Base-by-base conservation (phyloP, 331 rosid genomes). In the Arachis monticola region DNA sequence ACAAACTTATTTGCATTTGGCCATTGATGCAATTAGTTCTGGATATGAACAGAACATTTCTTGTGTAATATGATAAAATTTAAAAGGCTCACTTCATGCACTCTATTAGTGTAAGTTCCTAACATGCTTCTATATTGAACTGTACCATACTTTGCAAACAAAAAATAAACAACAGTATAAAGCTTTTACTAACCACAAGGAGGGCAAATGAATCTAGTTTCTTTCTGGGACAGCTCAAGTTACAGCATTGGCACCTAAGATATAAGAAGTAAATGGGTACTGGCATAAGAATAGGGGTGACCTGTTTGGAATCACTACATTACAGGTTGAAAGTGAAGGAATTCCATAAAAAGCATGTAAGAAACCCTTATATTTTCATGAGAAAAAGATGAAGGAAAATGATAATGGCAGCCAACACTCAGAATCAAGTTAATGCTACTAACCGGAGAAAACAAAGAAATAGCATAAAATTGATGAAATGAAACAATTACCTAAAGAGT, bases 221-320 rank as follows among this genome's bases (percentile, higher is more conserved):
- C 56, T 80, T 67, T 63, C 57, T 10, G 22, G 57, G 56, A 38
- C 59, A 73, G 77, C 80, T 77, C 45, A 56, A 50, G 10, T 22
- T 73, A 45, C 38, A 82, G 69, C 27, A 46, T 31, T 31, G 8
- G 46, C 75, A 35, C 38, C 2, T 35, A 35, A 35, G 38, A 35
- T 35, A 53, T n/a, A 50, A 42, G 31, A 64, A 67, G 73, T 58
- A 22, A n/a, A n/a, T n/a, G n/a, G n/a, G n/a, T n/a, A n/a, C n/a
- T n/a, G n/a, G n/a, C n/a, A n/a, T n/a, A n/a, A n/a, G n/a, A n/a
- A 66, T 75, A 76, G 56, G 61, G 62, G 67, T 75, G 79, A 83
- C 64, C 30, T 30, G 64, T 76, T 76, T 72, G 73, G 74, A 66
- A 60, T 66, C 48, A 6, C 22, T 40, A 48, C 12, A 63, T 41